Conservation (phyloP, 1,284 basidiomycete species). For the Anthracocystis walkeri region DNA sequence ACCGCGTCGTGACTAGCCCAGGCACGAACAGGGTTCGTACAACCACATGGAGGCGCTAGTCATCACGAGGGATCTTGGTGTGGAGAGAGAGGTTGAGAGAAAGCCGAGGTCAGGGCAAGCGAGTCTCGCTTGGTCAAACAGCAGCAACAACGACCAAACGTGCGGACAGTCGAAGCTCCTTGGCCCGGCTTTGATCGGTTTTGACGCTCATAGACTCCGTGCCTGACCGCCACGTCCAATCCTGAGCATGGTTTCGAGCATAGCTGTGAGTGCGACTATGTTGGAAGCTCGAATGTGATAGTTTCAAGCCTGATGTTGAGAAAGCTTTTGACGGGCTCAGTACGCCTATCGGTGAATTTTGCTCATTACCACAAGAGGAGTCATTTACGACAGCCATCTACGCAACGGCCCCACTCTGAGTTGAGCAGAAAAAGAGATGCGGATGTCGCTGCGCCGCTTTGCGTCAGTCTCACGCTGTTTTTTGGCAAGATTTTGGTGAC, state of each 20-base stretch:
- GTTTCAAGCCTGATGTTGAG: too few relatives aligned
- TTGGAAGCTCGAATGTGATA: neutral
- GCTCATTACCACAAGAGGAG: neutral
- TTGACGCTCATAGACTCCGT: neutral
- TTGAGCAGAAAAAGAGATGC: neutral
- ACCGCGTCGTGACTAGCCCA: too few relatives aligned
- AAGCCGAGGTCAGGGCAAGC: slow-evolving; percentile 13
- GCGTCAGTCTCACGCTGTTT: neutral
- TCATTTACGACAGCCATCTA: too few relatives aligned
- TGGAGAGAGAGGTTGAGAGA: neutral
- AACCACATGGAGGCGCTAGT: neutral
- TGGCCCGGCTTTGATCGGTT: neutral
- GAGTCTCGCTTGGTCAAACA: slow-evolving; percentile 6
- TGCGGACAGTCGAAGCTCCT: neutral
- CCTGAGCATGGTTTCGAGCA: neutral
- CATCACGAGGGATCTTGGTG: neutral
- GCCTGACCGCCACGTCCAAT: neutral
- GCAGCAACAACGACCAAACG: neutral
- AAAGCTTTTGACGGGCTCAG: neutral
- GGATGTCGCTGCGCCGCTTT: neutral
- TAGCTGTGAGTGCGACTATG: neutral
- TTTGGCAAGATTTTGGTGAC: neutral
- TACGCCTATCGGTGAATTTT: neutral
- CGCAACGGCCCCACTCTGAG: neutral
- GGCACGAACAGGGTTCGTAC: neutral